Base-by-base conservation (phyloP, 345 rosid species). In the Fremontodendron californicum region DNA sequence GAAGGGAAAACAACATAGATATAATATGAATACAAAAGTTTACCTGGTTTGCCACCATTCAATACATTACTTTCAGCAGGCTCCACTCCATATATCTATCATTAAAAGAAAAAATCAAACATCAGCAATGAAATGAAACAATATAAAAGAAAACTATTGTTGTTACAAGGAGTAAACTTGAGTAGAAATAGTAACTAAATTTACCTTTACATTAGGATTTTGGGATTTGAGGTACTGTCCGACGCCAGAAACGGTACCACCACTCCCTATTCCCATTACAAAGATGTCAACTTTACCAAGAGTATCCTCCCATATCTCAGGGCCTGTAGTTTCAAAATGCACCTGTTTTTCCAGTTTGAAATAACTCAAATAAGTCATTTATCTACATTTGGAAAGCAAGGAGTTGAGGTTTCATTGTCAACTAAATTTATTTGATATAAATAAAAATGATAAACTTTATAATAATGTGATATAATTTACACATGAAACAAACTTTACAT, bases 251-350 rank as follows among this genome's bases (percentile, higher is more conserved):
- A 96, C 99, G 0, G 99, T 96, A 37, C 99, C 99, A 58, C 99
- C 99, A 69, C 99, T 93, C 39, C 98, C 99, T 31, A 93, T 93
- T 79, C 99, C 99, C 98, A 96, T 96, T 18, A 96, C 91, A 58
- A 93, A 96, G 40, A 96, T 93, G 78, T 96, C 99, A 1, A 96
- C 98, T 77, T 91, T 83, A 19, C 99, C 97, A 69, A 82, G 85
- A 8, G 99, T 90, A 70, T 93, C 99, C 83, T 96, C 99, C 99
- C 99, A 96, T 78, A 96, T 93, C 84, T 96, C 99, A 80, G 97
- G 99, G 37, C 99, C 98, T 0, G 99, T 96, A 0, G 99, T 96
- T 58, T 96, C 98, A 81, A 82, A 93, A 80, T 96, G 98, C 71
- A 83, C 86, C 99, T 95, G 83, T 82, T 78, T 58, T 15, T 19